Base-by-base conservation (phyloP, 495 filamentous ascomycete genomes). In the Aspergillus biplanus region DNA sequence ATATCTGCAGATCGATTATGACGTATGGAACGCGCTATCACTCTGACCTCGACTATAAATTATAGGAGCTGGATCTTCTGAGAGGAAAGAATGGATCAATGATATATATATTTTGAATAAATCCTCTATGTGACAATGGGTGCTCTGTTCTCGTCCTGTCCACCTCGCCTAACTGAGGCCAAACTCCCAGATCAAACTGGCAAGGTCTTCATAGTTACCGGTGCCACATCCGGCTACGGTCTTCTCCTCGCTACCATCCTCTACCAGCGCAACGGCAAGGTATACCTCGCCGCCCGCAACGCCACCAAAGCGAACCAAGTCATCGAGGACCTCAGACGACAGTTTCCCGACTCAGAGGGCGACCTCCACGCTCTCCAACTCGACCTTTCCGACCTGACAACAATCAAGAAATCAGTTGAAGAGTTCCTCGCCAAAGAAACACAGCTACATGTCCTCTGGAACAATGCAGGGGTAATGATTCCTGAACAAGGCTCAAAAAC, bases 381-480 rank as follows among this genome's bases (percentile, higher is more conserved):
- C 0, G n/a, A 31, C 3, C 55, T 57, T 16, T 8, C 16, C 16
- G 55, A 57, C 35, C 55, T 57, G 0, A 39, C 34, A 16, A 57
- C 55, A 4, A 57, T 57, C 13, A 42, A 44, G 42, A 18, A 34
- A 16, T 44, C 31, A 27, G 55, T 27, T 7, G 4, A 18, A 9
- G 7, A 11, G 21, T 57, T 57, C 55, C 55, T 57, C 9, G 12
- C 34, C 16, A n/a, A 8, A 1, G 15, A 33, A 46, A 18, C 59
- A 5, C 68, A 67, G 0, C 67, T 88, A 18, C 83, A 90, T 62
- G 71, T 87, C 35, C 74, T 92, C 0, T 78, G 90, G 46, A 84
- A 84, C 76, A 92, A 90, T 62, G 89, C 89, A 5, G 88, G 86
- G 4, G 82, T 91, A 56, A 87, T 90, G 84, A 83, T 79, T 0